A percentile compares a stretch with the other conserved stretches of the same genome.
Evolutionary conservation across 1,284 basidiomycete genomes (phyloP).

Genomic region (Puccinia coronata): DNA sequence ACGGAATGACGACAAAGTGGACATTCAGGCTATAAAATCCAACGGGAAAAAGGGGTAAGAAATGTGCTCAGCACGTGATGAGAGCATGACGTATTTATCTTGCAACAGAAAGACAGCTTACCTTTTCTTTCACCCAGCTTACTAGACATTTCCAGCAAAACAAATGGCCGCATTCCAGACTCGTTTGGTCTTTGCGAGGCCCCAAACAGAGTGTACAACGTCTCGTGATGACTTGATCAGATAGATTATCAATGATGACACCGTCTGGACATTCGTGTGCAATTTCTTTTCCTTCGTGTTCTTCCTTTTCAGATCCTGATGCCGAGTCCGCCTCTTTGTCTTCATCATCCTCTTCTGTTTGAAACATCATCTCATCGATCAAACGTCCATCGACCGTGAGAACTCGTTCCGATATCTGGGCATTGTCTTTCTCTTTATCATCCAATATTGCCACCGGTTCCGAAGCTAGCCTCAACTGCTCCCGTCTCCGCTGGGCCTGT

Average conservation of each 20-base stretch:
- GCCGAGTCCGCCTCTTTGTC: background rate
- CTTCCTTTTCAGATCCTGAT: background rate
- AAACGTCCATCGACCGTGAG: constrained; percentile 36
- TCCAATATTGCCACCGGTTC: background rate
- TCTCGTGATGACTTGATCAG: background rate
- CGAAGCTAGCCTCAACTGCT: constrained; percentile 8
- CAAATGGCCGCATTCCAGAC: constrained; percentile 49
- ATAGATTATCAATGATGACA: background rate
- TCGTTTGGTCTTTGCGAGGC: constrained; percentile 25
- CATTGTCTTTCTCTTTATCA: background rate
- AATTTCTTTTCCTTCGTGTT: background rate
- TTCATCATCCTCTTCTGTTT: constrained; percentile 11
- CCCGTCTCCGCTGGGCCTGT: constrained; percentile 19
- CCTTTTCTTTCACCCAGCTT: constrained; percentile 46
- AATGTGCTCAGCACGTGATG: too few species aligned
- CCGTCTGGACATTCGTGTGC: constrained; percentile 38
- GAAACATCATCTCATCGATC: constrained; percentile 38
- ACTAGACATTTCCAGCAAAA: constrained; percentile 49
- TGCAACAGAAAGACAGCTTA: background rate
- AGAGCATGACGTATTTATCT: too few species aligned
- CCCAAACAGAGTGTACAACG: constrained; percentile 47
- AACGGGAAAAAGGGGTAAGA: background rate
- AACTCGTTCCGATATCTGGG: background rate
- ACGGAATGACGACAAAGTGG: constrained; percentile 46
- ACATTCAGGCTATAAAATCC: constrained; percentile 37